Conservation (phyloP, 2,329 filamentous ascomycete genomes). For the Aspergillus brunneoviolaceus region DNA sequence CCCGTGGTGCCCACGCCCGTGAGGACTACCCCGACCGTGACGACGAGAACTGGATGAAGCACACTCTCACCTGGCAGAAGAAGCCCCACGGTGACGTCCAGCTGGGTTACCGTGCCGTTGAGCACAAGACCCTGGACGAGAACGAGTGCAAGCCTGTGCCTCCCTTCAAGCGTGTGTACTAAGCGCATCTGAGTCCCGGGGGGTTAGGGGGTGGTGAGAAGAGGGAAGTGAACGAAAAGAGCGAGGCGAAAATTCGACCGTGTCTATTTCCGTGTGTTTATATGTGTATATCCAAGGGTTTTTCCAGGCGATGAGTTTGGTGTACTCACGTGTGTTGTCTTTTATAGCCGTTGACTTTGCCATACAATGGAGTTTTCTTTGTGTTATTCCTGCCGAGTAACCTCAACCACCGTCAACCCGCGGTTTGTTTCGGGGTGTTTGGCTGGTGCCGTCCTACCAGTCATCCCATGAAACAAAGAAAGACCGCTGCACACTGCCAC, state of each 20-base stretch:
- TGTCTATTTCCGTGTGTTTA: constrained; percentile 33
- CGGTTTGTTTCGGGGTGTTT: background rate
- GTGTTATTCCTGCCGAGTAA: constrained; percentile 12
- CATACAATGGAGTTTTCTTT: constrained; percentile 32
- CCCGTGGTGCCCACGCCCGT: constrained; percentile 91
- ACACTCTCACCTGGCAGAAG: constrained; percentile 96
- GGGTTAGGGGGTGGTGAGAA: constrained; percentile 7
- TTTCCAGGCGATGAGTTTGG: constrained; percentile 38
- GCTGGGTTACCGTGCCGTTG: constrained; percentile 80
- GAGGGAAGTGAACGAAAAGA: constrained; percentile 27
- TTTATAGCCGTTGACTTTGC: constrained; percentile 25
- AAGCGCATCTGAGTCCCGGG: constrained; percentile 22
- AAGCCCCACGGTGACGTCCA: constrained; percentile 83
- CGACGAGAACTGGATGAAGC: constrained; percentile 98
- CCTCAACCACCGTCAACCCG: background rate
- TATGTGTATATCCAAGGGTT: constrained; percentile 42
- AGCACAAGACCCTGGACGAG: constrained; percentile 82
- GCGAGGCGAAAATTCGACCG: constrained; percentile 33
- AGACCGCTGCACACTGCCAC: background rate
- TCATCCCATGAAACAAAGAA: background rate
- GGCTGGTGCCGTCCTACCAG: background rate
- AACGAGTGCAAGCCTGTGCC: constrained; percentile 94
- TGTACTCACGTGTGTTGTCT: constrained; percentile 32
- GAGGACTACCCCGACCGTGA: constrained; percentile 96
- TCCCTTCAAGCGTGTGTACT: constrained; percentile 76